phyloP scores from a whole-genome alignment of 2,329 filamentous ascomycete species.

The Fusarium guadeloupense region DNA sequence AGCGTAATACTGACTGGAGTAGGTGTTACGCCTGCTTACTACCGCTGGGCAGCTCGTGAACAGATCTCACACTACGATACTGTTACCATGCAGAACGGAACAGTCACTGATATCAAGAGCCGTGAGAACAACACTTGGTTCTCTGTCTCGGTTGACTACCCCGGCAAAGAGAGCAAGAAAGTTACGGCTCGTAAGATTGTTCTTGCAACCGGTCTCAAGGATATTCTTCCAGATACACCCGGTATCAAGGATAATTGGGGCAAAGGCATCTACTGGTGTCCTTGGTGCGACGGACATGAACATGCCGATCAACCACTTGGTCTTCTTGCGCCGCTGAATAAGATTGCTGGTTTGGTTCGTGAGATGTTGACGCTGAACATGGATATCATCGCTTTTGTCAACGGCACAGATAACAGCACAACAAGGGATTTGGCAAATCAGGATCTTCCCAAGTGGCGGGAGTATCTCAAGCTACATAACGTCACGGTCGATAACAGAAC shows the following conservation, averaged over 20 bases:
- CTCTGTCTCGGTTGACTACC: conserved; percentile 47
- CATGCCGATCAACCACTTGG: conserved; percentile 67
- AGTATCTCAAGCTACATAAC: conserved; percentile 60
- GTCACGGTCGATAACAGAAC: conserved; percentile 66
- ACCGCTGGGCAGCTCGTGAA: conserved; percentile 62
- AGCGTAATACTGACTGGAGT: background rate
- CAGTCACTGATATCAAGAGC: conserved; percentile 56
- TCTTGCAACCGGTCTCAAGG: conserved; percentile 65
- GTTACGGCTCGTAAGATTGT: conserved; percentile 64
- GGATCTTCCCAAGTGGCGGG: conserved; percentile 57
- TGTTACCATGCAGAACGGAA: conserved; percentile 60
- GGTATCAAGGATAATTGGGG: conserved; percentile 66
- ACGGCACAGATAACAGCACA: conserved; percentile 64
- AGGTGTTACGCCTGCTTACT: conserved; percentile 65
- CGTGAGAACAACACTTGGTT: conserved; percentile 57
- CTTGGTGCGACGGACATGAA: conserved; percentile 72
- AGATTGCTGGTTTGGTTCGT: conserved; percentile 56
- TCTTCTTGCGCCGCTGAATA: conserved; percentile 57
- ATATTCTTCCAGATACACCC: conserved; percentile 64
- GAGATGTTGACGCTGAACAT: conserved; percentile 65
- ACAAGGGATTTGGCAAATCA: conserved; percentile 51
- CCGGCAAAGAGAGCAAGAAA: conserved; percentile 34
- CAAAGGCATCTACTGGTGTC: conserved; percentile 70
- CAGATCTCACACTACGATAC: conserved; percentile 63
- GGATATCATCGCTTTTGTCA: conserved; percentile 66